A percentile compares a stretch with the other conserved stretches of the same genome.
These are phyloP conservation scores for Bathelium albidoporum DNA, from an alignment of 495 filamentous ascomycete species.

Conservation along the genomic window DNA sequence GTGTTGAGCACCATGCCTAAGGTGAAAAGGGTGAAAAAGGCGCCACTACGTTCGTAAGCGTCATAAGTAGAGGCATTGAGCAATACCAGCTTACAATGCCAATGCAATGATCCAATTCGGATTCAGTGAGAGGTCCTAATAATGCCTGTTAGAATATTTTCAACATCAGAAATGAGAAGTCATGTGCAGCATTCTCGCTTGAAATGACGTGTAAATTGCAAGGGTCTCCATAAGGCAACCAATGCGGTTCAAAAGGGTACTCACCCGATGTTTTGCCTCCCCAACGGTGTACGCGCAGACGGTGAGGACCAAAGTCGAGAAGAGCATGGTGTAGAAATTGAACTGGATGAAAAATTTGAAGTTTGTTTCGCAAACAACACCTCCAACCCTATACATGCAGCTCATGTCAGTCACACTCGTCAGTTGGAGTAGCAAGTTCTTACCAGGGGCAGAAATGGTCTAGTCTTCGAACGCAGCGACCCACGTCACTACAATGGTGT, in stretches of 20 bases:
- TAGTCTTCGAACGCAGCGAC: conserved; percentile 75
- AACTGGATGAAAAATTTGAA: conserved; percentile 92
- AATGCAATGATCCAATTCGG: conserved; percentile 46
- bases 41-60: conserved; percentile 31
- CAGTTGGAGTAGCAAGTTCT: conserved; percentile 12
- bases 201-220: conserved; percentile 27
- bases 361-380: conserved; percentile 71
- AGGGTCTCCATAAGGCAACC: conserved; percentile 16
- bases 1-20: conserved; percentile 62
- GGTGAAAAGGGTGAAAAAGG: conserved; percentile 66
- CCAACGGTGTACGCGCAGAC: conserved; percentile 45
- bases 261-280: conserved; percentile 26
- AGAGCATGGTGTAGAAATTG: conserved; percentile 56
- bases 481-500: conserved; percentile 74
- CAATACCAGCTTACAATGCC: conserved; percentile 44
- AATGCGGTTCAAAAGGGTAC: not conserved
- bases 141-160: conserved; percentile 13
- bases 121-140: conserved; percentile 24
- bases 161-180: not conserved
- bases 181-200: conserved; percentile 11
- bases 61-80: conserved; percentile 8
- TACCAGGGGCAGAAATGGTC: conserved; percentile 93
- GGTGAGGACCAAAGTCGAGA: conserved; percentile 54
- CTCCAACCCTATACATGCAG: conserved; percentile 56
- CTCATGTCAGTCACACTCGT: not conserved